Evolutionary conservation across 257 asterid species (phyloP), one percentile per base, ranked within the genome.

Genomic region (Echium plantagineum): DNA sequence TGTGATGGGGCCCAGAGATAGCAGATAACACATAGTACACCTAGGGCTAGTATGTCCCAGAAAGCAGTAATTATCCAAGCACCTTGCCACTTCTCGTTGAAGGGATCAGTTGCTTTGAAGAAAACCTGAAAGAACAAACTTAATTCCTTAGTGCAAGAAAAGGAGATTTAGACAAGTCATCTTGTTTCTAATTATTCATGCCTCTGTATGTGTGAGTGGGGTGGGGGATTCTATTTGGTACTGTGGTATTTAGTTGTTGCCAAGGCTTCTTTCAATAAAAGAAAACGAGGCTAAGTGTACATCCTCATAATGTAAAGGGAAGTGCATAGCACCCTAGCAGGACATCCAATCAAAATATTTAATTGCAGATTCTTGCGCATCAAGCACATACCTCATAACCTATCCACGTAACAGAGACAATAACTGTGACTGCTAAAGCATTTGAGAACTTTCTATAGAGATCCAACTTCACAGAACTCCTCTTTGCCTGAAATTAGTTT

Each of bases 1-100:
- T 86, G 96, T 4, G 99, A 93, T 62, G 99, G 99, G 42, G 94
- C 89, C 97, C 99, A 89, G 21, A 93, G 94, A 77, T 76, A 84
- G 75, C 99, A 93, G 76, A 93, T 93, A 58, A 93, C 95, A 69
- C 87, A 66, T 15, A 89, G 94, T 74, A 93, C 71, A 42, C 81
- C 83, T 61, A 93, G 75, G 52, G 91, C 85, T 59, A 93, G 83
- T 70, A 93, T 72, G 77, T 93, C 97, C 99, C 99, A 93, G 81
- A 89, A 93, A 64, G 99, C 95, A 62, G 89, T 82, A 78, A 93
- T 76, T 65, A 89, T 84, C 99, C 99, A 93, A 54, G 95, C 95
- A 68, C 83, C 82, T 76, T 80, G 91, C 99, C 99, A 93, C 73
- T 85, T 83, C 78, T 93, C 99, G 35, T 89, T 93, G 78, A 85